Base-by-base conservation (phyloP, 495 filamentous ascomycete species). In the Hamigera avellanea region DNA sequence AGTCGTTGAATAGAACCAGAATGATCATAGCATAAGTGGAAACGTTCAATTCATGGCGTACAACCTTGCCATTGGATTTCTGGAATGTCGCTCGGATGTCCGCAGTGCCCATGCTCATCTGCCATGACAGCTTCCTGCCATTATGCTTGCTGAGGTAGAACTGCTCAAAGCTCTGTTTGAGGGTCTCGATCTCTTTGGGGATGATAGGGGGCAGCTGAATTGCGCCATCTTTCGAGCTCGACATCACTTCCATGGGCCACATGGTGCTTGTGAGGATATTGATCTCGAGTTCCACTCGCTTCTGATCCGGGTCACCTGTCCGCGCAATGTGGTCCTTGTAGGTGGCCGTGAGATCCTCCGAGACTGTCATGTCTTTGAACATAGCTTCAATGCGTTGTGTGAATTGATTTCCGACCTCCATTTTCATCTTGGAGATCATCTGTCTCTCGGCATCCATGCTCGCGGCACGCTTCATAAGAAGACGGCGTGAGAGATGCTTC, bases 281-380 rank as follows among this genome's bases (percentile, higher is more conserved):
- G 59, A 95, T 78, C 28, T 70, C 72, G 16, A 99, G 64, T 12
- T 95, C 91, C 19, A 84, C 72, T 17, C 69, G 75, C 49, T 73
- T 80, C 15, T 69, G 59, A 35, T 84, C 81, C 0, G 64, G 62
- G 38, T 83, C 81, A 6, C 75, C 80, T 2, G 78, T 61, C 13
- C 64, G 62, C 2, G 64, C 57, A 14, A 88, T 72, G 41, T 93
- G 72, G 6, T 69, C 64, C 36, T 80, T 79, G 61, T 86, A 95
- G 33, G 69, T 74, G 2, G 74, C 54, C 0, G 78, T 82, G n/a
- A 95, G 64, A 35, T 95, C 93, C 40, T 84, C 81, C 0, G 86
- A 94, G 6, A 87, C 67, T 14, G 81, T 71, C 81, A 99, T 95
- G 50, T 99, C 91, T 57, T 83, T 93, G 57, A 99, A 99, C 91